Evolutionary conservation across 306 rosid genomes (phyloP), one percentile per base, ranked within the genome.

Genomic region (Glycine tomentella): DNA sequence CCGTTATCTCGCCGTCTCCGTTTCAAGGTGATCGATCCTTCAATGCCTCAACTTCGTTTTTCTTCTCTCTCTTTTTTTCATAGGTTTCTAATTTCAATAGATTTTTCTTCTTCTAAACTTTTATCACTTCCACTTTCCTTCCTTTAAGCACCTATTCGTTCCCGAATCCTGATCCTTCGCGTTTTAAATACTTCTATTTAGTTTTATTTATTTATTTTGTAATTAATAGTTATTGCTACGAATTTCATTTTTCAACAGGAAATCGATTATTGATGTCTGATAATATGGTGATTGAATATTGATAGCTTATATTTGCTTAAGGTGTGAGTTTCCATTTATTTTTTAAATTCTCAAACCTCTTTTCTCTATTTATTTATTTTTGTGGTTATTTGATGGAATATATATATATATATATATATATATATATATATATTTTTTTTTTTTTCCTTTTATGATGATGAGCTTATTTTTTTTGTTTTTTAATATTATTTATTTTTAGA

Each of bases 1-100:
- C 31, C 31, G 31, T 25, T 25, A 25, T 25, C 31, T 25, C 31
- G 31, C 31, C 59, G 57, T 85, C 69, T 50, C 71, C 57, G 66
- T 53, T 36, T 13, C 14, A 38, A 78, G 87, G 86, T 87, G 38
- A 25, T 71, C 51, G 49, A 77, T 74, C 51, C 52, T 42, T 66
- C 72, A 31, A 52, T 61, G 55, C 68, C 31, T 63, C 20, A 25
- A 40, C 80, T 14, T 69, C 45, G 33, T 25, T 12, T 17, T 7
- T 38, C 6, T 9, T 3, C 33, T 15, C 4, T 8, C 0, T 9
- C 3, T 46, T 5, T 3, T 20, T 20, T 1, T 25, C 31, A 25
- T 44, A 72, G n/a, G 50, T 70, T 4, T 67, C 55, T 71, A 84
- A 80, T 34, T 53, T 73, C 0, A 36, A 8, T 72, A n/a, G 34